These are phyloP conservation scores for Colletotrichum tropicale DNA, from an alignment of 2,329 filamentous ascomycete species.

Conservation along the genomic window DNA sequence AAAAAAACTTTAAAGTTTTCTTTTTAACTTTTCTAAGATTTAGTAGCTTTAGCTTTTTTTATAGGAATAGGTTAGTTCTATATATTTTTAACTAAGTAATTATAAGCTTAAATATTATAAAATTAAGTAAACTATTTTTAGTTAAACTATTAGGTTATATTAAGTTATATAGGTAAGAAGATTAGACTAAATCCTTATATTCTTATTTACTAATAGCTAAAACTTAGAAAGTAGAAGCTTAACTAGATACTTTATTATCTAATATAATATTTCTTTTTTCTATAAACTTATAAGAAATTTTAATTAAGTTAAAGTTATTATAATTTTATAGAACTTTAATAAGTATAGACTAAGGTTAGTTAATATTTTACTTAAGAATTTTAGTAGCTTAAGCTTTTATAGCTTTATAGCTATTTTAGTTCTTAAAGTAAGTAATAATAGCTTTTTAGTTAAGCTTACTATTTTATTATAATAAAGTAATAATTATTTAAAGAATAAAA, in stretches of 20 bases:
- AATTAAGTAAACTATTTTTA: background rate
- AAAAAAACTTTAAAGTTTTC: background rate
- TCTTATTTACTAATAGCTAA: background rate
- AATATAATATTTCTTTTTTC: too few species aligned
- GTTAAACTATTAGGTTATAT: background rate
- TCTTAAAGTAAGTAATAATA: too few species aligned
- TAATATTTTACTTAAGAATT: background rate
- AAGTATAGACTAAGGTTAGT: background rate
- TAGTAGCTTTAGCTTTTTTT: background rate
- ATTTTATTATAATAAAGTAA: too few species aligned
- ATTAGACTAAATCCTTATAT: background rate
- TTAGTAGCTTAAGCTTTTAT: too few species aligned
- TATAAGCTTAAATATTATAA: background rate
- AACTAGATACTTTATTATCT: background rate
- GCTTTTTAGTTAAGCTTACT: too few species aligned
- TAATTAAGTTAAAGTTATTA: background rate
- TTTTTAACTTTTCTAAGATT: background rate
- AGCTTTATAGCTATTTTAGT: too few species aligned
- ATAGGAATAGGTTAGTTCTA: background rate
- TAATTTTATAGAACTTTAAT: too few species aligned
- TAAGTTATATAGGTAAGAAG: background rate
- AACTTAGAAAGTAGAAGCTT: background rate
- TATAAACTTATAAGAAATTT: background rate
- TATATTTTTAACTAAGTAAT: background rate
- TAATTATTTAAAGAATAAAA: too few species aligned